These are phyloP conservation scores for Miscanthus lutarioriparius DNA, from an alignment of 176 grass and related monocot genomes.

Conservation along the genomic window DNA sequence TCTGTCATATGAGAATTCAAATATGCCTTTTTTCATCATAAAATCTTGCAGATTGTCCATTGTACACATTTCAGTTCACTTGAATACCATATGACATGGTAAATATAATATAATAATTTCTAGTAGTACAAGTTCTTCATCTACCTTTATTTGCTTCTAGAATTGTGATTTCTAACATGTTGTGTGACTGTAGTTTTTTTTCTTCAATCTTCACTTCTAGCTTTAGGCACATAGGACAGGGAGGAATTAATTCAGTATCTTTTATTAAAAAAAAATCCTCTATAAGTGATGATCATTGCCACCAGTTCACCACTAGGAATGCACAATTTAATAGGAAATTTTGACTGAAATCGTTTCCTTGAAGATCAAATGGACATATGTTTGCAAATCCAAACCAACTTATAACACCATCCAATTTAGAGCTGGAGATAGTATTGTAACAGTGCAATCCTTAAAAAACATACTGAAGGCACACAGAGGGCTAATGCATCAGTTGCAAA, in stretches of 20 bases:
- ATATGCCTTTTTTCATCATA: neutral
- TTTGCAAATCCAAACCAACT: neutral
- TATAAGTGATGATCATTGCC: neutral
- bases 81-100: neutral
- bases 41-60: neutral
- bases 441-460: neutral
- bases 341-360: neutral
- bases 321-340: neutral
- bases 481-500: neutral
- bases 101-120: neutral
- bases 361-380: neutral
- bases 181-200: neutral
- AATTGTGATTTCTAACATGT: neutral
- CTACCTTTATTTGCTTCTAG: neutral
- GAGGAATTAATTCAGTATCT: neutral
- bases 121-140: neutral
- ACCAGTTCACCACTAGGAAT: neutral
- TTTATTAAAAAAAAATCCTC: neutral
- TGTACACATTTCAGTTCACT: neutral
- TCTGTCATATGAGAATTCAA: neutral
- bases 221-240: neutral
- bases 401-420: neutral
- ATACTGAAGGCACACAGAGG: neutral
- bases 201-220: neutral
- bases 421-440: neutral